Percentiles rank a stretch among this genome's conserved stretches.
Evolutionary conservation across 2,329 filamentous ascomycete species (phyloP).

Genomic region (Talaromyces sp.): DNA sequence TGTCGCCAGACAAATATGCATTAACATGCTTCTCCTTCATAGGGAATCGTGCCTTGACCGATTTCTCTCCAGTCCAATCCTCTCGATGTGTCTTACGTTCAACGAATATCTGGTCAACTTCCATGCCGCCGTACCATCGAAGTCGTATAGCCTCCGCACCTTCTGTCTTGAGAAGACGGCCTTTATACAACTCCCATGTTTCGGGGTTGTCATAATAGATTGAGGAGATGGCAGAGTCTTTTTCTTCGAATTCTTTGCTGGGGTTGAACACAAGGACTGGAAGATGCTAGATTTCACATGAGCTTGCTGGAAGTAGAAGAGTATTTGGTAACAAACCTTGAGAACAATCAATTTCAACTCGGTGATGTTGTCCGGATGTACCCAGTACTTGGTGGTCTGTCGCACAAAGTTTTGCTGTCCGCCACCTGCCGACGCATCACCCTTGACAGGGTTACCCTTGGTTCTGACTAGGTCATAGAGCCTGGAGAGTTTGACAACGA

Average conservation of each 20-base stretch:
- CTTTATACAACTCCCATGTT: slow-evolving; percentile 90
- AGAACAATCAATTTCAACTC: slow-evolving; percentile 96
- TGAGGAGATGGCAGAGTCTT: slow-evolving; percentile 92
- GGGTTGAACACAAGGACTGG: slow-evolving; percentile 96
- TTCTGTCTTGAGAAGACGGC: slow-evolving; percentile 94
- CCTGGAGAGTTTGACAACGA: slow-evolving; percentile 89
- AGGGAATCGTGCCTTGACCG: slow-evolving; percentile 92
- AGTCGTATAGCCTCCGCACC: slow-evolving; percentile 94
- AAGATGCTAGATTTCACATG: slow-evolving; percentile 59
- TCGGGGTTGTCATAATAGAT: slow-evolving; percentile 98
- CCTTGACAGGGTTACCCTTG: slow-evolving; percentile 84
- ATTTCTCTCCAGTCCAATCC: slow-evolving; percentile 99
- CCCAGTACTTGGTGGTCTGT: slow-evolving; percentile 99
- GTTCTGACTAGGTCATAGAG: slow-evolving; percentile 94
- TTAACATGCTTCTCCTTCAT: slow-evolving; percentile 98
- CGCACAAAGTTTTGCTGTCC: slow-evolving; percentile 93
- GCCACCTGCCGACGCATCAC: slow-evolving; percentile 86
- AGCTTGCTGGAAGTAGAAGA: not conserved
- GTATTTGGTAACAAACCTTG: slow-evolving; percentile 52
- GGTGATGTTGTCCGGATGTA: slow-evolving; percentile 96
- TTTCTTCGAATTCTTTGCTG: slow-evolving; percentile 88
- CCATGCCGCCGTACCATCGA: slow-evolving; percentile 97
- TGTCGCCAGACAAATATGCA: slow-evolving; percentile 75
- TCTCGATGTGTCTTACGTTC: slow-evolving; percentile 98
- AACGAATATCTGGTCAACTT: slow-evolving; percentile 90